phyloP scores from a whole-genome alignment of 176 grass and related monocot genomes.

The Cocos nucifera region DNA sequence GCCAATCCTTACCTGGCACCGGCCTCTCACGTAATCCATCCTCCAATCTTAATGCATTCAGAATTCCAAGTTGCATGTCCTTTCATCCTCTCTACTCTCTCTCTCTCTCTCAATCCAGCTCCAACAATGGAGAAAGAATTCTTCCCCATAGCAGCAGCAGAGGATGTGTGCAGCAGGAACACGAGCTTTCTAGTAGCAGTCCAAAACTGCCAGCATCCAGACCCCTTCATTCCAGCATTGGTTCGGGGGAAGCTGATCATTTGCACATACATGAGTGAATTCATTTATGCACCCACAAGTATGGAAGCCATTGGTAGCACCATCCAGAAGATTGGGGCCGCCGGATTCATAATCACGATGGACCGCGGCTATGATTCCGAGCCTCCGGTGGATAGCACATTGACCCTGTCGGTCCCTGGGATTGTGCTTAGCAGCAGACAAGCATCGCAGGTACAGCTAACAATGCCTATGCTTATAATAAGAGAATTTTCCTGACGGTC shows the following conservation, averaged over 20 bases:
- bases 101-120: constrained; percentile 28
- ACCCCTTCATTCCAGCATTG: constrained; percentile 36
- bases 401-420: constrained; percentile 38
- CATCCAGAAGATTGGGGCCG: constrained; percentile 48
- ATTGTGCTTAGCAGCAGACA: constrained; percentile 30
- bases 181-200: constrained; percentile 1
- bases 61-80: no score
- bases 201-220: constrained; percentile 28
- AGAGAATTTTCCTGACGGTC: no score
- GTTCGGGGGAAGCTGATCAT: constrained; percentile 66
- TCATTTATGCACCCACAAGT: constrained; percentile 18
- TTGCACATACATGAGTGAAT: constrained; percentile 29
- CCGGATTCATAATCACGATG: constrained; percentile 44
- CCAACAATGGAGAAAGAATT: constrained; percentile 46
- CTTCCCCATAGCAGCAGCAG: constrained; percentile 45
- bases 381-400: constrained; percentile 25
- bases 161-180: constrained; percentile 39
- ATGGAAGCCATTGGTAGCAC: constrained; percentile 25
- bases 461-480: no score
- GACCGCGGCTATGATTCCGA: constrained; percentile 25
- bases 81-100: constrained; percentile 3
- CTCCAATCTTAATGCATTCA: background rate
- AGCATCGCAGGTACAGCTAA: constrained; percentile 24
- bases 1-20: constrained; percentile 37
- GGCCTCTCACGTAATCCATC: constrained; percentile 53